Evolutionary conservation across 2,329 filamentous ascomycete species (phyloP).

Genomic region (Scortechinia acanthostroma): DNA sequence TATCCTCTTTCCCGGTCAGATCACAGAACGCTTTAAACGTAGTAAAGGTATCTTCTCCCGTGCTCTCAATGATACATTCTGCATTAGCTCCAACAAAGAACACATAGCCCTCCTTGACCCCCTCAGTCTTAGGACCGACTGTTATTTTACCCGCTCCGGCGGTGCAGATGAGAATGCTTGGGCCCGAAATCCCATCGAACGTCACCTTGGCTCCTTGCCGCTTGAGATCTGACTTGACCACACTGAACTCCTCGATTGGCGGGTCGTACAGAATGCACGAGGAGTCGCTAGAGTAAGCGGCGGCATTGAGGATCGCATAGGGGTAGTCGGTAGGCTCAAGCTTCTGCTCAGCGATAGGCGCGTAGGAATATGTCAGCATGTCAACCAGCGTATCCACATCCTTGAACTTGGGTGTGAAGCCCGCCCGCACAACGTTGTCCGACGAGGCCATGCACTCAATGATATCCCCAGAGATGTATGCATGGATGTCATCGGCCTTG

Average conservation of each 20-base stretch:
- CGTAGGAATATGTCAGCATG: conserved; percentile 92
- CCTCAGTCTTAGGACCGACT: conserved; percentile 74
- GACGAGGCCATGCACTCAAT: conserved; percentile 98
- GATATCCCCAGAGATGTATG: conserved; percentile 87
- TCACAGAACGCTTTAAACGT: conserved; percentile 95
- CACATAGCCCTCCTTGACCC: conserved; percentile 67
- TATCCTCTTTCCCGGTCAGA: neutral
- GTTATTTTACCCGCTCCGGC: conserved; percentile 74
- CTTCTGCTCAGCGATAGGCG: conserved; percentile 90
- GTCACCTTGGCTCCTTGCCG: conserved; percentile 71
- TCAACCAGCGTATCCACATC: conserved; percentile 81
- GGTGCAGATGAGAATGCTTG: conserved; percentile 89
- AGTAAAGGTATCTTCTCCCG: conserved; percentile 52
- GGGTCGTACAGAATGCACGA: conserved; percentile 78
- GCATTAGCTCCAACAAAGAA: conserved; percentile 85
- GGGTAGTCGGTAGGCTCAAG: conserved; percentile 81
- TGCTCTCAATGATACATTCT: conserved; percentile 68
- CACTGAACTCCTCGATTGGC: conserved; percentile 91
- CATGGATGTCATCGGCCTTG: conserved; percentile 93
- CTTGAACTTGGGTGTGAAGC: conserved; percentile 98
- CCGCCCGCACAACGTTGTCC: conserved; percentile 96
- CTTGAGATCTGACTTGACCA: conserved; percentile 73
- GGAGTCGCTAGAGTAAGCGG: conserved; percentile 73
- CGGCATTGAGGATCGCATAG: conserved; percentile 74
- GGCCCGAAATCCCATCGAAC: conserved; percentile 79